These are phyloP conservation scores for Rhytidhysteron rufulum DNA, from an alignment of 2,329 filamentous ascomycete genomes.

Conservation along the genomic window DNA sequence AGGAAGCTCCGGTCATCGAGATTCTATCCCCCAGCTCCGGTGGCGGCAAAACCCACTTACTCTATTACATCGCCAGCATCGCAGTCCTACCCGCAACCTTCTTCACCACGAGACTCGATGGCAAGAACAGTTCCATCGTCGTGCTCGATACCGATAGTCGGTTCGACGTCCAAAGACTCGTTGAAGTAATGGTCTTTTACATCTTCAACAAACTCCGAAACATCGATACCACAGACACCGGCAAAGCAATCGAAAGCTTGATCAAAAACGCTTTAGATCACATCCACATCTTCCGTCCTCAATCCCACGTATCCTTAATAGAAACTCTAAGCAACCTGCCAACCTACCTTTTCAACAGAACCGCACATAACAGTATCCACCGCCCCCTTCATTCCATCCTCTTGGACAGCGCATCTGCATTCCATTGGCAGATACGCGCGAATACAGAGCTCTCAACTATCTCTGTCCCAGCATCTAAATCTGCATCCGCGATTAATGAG, in stretches of 20 bases:
- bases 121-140: slow-evolving; percentile 48
- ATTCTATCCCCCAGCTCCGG: slow-evolving; percentile 50
- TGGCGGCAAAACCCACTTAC: slow-evolving; percentile 56
- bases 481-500: background rate
- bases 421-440: slow-evolving; percentile 52
- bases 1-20: slow-evolving; percentile 39
- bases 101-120: slow-evolving; percentile 26
- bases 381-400: slow-evolving; percentile 49
- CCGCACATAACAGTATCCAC: slow-evolving; percentile 43
- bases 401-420: slow-evolving; percentile 53
- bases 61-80: slow-evolving; percentile 53
- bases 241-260: slow-evolving; percentile 14
- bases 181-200: slow-evolving; percentile 26
- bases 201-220: background rate
- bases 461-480: background rate
- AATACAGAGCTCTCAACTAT: slow-evolving; percentile 28
- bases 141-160: slow-evolving; percentile 55
- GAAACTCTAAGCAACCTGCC: slow-evolving; percentile 47
- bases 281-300: slow-evolving; percentile 56
- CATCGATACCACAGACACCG: background rate
- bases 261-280: slow-evolving; percentile 47
- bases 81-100: slow-evolving; percentile 46
- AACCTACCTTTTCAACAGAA: slow-evolving; percentile 46
- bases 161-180: slow-evolving; percentile 51
- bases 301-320: slow-evolving; percentile 49